A percentile compares a stretch with the other conserved stretches of the same genome.
Conservation (phyloP, 75 land plant genomes). For the Pseudotsuga menziesii region DNA sequence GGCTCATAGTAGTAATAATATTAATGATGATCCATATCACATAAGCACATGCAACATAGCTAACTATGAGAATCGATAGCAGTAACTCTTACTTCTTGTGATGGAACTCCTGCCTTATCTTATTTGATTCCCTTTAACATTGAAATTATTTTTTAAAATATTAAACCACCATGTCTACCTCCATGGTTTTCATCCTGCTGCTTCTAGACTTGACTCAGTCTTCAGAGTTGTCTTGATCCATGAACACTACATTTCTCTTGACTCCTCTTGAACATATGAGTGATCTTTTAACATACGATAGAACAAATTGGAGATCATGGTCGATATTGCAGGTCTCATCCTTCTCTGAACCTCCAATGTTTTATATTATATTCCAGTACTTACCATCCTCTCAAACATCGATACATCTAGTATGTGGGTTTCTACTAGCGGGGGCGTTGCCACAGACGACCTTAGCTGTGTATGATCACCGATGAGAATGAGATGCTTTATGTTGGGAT, state of each 20-base stretch:
- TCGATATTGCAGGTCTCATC: conserved; percentile 25
- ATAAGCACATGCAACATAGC: no score
- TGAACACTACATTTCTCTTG: conserved; percentile 13
- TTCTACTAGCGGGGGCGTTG: conserved; percentile 9
- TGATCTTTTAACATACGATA: conserved; percentile 24
- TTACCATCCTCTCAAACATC: conserved; percentile 24
- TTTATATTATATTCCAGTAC: conserved; percentile 15
- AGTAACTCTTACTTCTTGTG: no score
- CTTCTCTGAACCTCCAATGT: conserved; percentile 18
- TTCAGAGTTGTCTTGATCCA: conserved; percentile 14
- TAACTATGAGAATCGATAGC: no score
- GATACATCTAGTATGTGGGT: conserved; percentile 28
- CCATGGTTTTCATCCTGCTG: conserved; percentile 10
- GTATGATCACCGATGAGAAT: conserved; percentile 41
- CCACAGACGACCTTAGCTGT: conserved; percentile 42
- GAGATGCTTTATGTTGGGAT: conserved; percentile 23
- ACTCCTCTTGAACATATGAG: conserved; percentile 12
- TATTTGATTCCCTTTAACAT: no score
- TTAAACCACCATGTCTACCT: conserved; percentile 21
- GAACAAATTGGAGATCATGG: conserved; percentile 2
- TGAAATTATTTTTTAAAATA: no score
- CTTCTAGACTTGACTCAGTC: neutral
- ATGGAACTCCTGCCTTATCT: no score
- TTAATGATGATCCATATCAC: no score
- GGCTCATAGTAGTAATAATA: no score